Percentiles rank a stretch among this genome's conserved stretches.
Conservation (phyloP, 2,329 filamentous ascomycete genomes). For the Scedosporium aurantiacum region DNA sequence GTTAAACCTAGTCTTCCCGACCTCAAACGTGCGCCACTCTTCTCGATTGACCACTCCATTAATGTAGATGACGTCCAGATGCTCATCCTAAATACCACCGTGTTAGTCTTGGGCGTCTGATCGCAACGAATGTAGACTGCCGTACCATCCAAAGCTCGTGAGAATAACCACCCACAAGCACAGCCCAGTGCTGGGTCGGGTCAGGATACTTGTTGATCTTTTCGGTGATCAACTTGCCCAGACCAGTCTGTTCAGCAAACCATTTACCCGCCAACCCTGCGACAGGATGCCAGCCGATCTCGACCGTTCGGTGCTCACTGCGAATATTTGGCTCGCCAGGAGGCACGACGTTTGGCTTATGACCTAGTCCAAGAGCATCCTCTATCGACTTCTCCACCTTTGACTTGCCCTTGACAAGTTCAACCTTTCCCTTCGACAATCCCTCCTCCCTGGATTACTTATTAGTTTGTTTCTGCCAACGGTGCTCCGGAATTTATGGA, state of each 20-base stretch:
- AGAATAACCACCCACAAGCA: conserved; percentile 42
- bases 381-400: conserved; percentile 27
- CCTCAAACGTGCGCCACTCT: conserved; percentile 39
- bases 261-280: conserved; percentile 44
- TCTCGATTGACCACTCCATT: conserved; percentile 34
- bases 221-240: conserved; percentile 45
- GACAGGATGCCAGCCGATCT: conserved; percentile 49
- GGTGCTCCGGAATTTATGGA: not conserved
- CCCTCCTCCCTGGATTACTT: not conserved
- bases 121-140: not conserved
- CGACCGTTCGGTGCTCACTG: conserved; percentile 29
- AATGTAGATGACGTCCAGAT: conserved; percentile 45
- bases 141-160: conserved; percentile 50
- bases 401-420: conserved; percentile 27
- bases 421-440: conserved; percentile 14
- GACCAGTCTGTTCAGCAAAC: conserved; percentile 43
- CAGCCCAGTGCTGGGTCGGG: conserved; percentile 50
- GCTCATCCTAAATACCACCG: conserved; percentile 31
- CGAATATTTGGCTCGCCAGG: conserved; percentile 24
- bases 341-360: conserved; percentile 32
- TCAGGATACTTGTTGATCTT: conserved; percentile 44
- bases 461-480: not conserved
- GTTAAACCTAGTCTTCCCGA: conserved; percentile 42
- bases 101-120: not conserved
- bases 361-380: conserved; percentile 24